These are phyloP conservation scores for Moniliophthora roreri DNA, from an alignment of 1,284 basidiomycete genomes.

Conservation along the genomic window DNA sequence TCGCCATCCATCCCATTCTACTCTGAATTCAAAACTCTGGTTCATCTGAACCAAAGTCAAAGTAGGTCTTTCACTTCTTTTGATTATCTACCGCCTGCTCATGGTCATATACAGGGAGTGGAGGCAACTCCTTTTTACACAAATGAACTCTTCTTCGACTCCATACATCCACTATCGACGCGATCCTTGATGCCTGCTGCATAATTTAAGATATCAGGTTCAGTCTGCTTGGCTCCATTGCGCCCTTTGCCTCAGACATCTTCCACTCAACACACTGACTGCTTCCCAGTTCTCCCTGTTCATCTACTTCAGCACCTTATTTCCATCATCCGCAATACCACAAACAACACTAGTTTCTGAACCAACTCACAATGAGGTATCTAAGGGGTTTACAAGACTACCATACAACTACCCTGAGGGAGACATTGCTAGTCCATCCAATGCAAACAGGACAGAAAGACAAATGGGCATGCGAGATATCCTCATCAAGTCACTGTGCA, in stretches of 20 bases:
- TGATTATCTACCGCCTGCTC: slow-evolving; percentile 12
- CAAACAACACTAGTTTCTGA: not conserved
- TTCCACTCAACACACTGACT: not conserved
- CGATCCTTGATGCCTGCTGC: slow-evolving; percentile 9
- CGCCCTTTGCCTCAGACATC: slow-evolving; percentile 51
- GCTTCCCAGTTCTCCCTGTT: slow-evolving; percentile 21
- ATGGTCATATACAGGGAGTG: slow-evolving; percentile 52
- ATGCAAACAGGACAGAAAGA: no score
- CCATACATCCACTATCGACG: slow-evolving; percentile 12
- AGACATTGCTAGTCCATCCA: not conserved
- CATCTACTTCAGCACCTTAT: not conserved
- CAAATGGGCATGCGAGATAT: no score
- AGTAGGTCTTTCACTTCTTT: slow-evolving; percentile 41
- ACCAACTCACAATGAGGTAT: not conserved
- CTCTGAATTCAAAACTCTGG: slow-evolving; percentile 71
- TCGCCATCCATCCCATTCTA: slow-evolving; percentile 77
- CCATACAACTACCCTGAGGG: not conserved
- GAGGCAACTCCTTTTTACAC: slow-evolving; percentile 38
- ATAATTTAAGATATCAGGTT: slow-evolving; percentile 47
- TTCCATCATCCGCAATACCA: not conserved
- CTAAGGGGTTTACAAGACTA: not conserved
- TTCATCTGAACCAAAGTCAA: slow-evolving; percentile 71
- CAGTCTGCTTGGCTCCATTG: slow-evolving; percentile 74
- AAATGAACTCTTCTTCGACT: slow-evolving; percentile 13
- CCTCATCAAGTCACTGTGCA: not conserved